Evolutionary conservation across 108 stramenopile genomes (phyloP).

Genomic region (Ochromonas danica): DNA sequence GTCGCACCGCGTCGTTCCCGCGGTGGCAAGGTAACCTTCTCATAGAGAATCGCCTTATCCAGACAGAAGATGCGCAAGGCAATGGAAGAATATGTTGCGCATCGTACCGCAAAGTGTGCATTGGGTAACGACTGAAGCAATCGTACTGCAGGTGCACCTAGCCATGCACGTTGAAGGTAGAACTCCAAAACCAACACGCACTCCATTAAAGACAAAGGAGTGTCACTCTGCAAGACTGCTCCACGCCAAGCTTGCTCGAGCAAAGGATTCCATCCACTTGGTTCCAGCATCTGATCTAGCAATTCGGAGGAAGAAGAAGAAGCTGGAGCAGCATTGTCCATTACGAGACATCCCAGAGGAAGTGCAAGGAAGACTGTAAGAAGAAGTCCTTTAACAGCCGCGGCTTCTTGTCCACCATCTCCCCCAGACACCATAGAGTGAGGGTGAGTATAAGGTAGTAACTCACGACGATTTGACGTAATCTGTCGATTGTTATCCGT

Average conservation of each 20-base stretch:
- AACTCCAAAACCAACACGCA: conserved; percentile 25
- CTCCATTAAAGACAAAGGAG: conserved; percentile 6
- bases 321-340: neutral
- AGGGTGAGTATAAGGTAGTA: neutral
- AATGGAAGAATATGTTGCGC: neutral
- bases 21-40: too few species aligned
- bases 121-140: conserved; percentile 7
- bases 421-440: too few species aligned
- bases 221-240: neutral
- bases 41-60: neutral
- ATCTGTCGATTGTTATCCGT: neutral
- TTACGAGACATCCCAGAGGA: neutral
- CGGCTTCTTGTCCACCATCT: neutral
- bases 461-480: neutral
- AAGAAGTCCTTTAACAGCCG: neutral
- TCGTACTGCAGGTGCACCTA: neutral
- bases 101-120: conserved; percentile 10
- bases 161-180: neutral
- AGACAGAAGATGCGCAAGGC: conserved; percentile 18
- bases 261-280: conserved; percentile 5
- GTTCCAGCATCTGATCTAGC: neutral
- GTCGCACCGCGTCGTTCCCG: neutral
- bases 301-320: neutral
- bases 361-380: conserved; percentile 4
- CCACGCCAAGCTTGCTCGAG: conserved; percentile 3